Percentiles rank a stretch among this genome's conserved stretches.
These are phyloP conservation scores for Saturnispora sanitii DNA, from an alignment of 805 yeast genomes.

Conservation along the genomic window DNA sequence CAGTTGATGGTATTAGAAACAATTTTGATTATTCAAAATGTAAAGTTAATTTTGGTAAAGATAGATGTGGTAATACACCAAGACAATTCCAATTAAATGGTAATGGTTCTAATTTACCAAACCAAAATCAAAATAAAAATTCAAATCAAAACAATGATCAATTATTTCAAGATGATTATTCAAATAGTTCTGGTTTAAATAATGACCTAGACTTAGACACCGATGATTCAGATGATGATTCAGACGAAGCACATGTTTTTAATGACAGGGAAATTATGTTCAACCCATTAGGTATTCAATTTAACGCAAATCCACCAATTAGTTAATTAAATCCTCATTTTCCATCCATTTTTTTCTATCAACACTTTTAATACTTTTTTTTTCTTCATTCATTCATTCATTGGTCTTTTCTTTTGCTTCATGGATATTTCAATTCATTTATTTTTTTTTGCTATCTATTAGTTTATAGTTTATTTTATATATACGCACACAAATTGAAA, in stretches of 20 bases:
- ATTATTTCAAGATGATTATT: constrained; percentile 11
- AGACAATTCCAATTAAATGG: constrained; percentile 43
- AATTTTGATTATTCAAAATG: constrained; percentile 57
- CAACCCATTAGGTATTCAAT: constrained; percentile 15
- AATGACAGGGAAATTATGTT: constrained; percentile 12
- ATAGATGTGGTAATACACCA: constrained; percentile 91
- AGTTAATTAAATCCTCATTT: background rate
- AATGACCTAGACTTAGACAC: no score
- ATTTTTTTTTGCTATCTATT: background rate
- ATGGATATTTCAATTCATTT: background rate
- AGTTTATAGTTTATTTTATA: background rate
- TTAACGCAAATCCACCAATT: constrained; percentile 1
- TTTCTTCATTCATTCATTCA: no score
- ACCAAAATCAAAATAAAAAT: background rate
- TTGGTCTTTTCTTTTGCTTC: no score
- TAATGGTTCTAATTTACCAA: no score
- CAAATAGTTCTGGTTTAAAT: no score
- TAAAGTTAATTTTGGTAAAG: constrained; percentile 87
- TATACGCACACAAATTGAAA: no score
- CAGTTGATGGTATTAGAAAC: constrained; percentile 82
- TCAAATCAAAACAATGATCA: constrained; percentile 2
- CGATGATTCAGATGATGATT: constrained; percentile 12
- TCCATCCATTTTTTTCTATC: background rate
- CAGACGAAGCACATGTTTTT: constrained; percentile 11
- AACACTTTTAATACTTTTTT: no score